A percentile compares a stretch with the other conserved stretches of the same genome.
Evolutionary conservation across 805 yeast genomes (phyloP).

Genomic region (Candida glaebosa): DNA sequence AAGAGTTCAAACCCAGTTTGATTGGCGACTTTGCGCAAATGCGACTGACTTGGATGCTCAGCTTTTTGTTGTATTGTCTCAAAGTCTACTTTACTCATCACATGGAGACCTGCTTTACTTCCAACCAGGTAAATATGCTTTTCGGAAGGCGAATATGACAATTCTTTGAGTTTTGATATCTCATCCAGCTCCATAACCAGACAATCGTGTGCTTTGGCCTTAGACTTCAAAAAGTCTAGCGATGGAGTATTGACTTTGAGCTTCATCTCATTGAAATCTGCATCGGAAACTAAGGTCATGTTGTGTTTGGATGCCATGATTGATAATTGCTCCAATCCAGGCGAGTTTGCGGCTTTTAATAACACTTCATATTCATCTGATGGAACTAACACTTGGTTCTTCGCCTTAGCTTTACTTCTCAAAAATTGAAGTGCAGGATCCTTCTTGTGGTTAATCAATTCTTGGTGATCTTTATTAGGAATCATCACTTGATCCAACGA

Average conservation of each 20-base stretch:
- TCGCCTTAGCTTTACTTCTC: slow-evolving; percentile 27
- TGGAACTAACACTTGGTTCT: slow-evolving; percentile 29
- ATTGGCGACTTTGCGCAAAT: slow-evolving; percentile 13
- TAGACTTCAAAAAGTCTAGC: slow-evolving; percentile 17
- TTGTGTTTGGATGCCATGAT: slow-evolving; percentile 16
- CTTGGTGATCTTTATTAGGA: slow-evolving; percentile 6
- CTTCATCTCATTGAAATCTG: slow-evolving; percentile 7
- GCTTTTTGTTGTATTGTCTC: slow-evolving; percentile 8
- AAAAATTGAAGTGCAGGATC: slow-evolving; percentile 1
- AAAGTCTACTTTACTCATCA: slow-evolving; percentile 12
- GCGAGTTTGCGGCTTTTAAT: slow-evolving; percentile 14
- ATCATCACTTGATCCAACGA: slow-evolving; percentile 10
- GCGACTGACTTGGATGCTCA: slow-evolving; percentile 11
- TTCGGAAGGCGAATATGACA: slow-evolving; percentile 16
- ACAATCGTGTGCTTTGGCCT: slow-evolving; percentile 9
- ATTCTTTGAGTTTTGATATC: slow-evolving; percentile 6
- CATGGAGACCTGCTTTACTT: slow-evolving; percentile 12
- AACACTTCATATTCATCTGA: slow-evolving; percentile 15
- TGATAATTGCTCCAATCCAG: slow-evolving; percentile 25
- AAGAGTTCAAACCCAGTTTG: slow-evolving; percentile 15
- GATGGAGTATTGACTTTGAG: slow-evolving; percentile 13
- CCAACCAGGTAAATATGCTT: slow-evolving; percentile 18
- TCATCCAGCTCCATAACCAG: slow-evolving; percentile 4
- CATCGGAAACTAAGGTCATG: slow-evolving; percentile 5
- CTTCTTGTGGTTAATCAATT: background rate